phyloP scores from a whole-genome alignment of 805 yeast genomes.

The Monosporozyma aquatica region DNA sequence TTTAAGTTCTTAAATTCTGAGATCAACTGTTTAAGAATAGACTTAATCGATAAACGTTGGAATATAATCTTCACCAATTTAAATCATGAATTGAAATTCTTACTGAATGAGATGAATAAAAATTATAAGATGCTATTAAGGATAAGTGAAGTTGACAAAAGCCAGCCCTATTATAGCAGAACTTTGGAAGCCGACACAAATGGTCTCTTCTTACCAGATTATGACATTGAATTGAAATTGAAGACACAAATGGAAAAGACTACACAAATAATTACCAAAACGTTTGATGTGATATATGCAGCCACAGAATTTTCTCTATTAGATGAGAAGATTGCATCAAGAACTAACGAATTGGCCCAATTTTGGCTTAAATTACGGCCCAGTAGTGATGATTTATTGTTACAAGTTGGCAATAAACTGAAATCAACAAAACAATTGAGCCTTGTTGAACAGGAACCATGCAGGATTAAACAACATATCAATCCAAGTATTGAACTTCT shows the following conservation, averaged over 20 bases:
- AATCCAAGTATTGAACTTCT: background rate
- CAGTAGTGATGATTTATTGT: slow-evolving; percentile 10
- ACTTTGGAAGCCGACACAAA: background rate
- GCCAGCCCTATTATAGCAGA: too few relatives aligned
- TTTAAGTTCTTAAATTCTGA: slow-evolving; percentile 37
- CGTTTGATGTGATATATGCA: slow-evolving; percentile 32
- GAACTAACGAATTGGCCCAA: slow-evolving; percentile 31
- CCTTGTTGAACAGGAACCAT: background rate
- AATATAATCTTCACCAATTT: slow-evolving; percentile 41
- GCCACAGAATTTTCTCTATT: slow-evolving; percentile 37
- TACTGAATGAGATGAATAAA: slow-evolving; percentile 18
- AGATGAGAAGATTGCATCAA: slow-evolving; percentile 30
- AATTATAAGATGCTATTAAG: slow-evolving; percentile 8
- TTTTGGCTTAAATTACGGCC: slow-evolving; percentile 28
- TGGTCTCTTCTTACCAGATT: background rate
- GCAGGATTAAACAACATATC: background rate
- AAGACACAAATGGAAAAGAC: slow-evolving; percentile 30
- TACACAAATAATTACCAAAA: slow-evolving; percentile 34
- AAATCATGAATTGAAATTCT: slow-evolving; percentile 33
- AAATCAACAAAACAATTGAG: background rate
- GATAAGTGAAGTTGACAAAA: background rate
- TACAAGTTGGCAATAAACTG: background rate
- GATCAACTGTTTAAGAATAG: slow-evolving; percentile 35
- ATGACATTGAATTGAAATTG: background rate
- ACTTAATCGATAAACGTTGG: slow-evolving; percentile 49